phyloP scores from a whole-genome alignment of 352 stramenopile species.

The Phytophthora pisi region DNA sequence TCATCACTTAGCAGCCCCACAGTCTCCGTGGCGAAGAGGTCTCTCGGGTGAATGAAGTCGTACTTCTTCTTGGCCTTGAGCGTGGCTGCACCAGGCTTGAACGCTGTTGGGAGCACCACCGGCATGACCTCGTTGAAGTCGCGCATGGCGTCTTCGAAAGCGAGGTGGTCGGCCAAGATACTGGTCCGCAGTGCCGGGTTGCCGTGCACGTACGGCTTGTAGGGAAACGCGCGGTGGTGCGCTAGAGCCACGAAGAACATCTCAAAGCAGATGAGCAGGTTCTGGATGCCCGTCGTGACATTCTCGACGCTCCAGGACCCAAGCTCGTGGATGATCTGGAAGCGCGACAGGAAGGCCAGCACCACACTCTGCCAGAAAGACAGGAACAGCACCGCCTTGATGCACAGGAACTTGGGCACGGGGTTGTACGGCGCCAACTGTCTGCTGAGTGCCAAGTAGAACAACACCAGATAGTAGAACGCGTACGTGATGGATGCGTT shows the following conservation, averaged over 20 bases:
- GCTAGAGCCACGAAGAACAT: constrained; percentile 98
- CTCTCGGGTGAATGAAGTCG: constrained; percentile 30
- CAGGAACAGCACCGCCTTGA: constrained; percentile 99
- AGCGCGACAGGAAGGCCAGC: constrained; percentile 88
- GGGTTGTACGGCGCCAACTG: constrained; percentile 94
- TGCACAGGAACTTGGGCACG: constrained; percentile 98
- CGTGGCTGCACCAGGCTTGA: constrained; percentile 73
- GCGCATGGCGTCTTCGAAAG: constrained; percentile 92
- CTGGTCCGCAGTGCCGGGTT: constrained; percentile 60
- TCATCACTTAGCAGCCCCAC: constrained; percentile 58
- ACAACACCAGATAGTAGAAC: constrained; percentile 97
- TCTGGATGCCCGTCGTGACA: constrained; percentile 97
- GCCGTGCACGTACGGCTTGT: constrained; percentile 78
- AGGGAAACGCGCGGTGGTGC: constrained; percentile 96
- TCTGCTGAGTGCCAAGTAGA: constrained; percentile 94
- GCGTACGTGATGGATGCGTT: constrained; percentile 97
- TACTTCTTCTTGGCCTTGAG: constrained; percentile 67
- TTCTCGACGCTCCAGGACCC: constrained; percentile 94
- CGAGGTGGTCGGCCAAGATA: constrained; percentile 93
- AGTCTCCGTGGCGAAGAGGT: constrained; percentile 55
- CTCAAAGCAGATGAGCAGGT: constrained; percentile 99
- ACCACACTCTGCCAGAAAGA: constrained; percentile 98
- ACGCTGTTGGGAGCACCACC: constrained; percentile 79
- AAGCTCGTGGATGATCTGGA: constrained; percentile 91
- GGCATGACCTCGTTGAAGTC: constrained; percentile 94